Evolutionary conservation across 805 yeast species (phyloP).

Genomic region (Wickerhamomyces ciferrii): DNA sequence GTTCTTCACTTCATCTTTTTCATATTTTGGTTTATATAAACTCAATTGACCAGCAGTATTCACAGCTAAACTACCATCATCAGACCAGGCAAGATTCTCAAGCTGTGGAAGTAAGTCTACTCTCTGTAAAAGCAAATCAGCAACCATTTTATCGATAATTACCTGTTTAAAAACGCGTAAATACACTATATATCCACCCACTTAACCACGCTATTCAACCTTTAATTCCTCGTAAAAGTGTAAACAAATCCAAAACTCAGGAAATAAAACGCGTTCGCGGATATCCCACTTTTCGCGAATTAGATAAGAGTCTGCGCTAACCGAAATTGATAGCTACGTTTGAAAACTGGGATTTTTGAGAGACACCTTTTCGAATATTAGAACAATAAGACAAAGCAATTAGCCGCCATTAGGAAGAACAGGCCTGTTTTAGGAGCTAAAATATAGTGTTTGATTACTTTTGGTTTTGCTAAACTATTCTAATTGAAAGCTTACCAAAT

Average conservation of each 20-base stretch:
- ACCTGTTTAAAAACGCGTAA: too few species aligned
- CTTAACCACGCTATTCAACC: too few species aligned
- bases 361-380: too few species aligned
- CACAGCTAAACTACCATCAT: slow-evolving; percentile 19
- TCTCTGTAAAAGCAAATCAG: slow-evolving; percentile 8
- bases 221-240: too few species aligned
- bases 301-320: not conserved
- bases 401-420: too few species aligned
- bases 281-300: not conserved
- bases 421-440: too few species aligned
- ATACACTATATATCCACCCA: too few species aligned
- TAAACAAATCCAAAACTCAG: not conserved
- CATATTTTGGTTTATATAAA: slow-evolving; percentile 15
- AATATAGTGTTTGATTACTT: too few species aligned
- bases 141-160: too few species aligned
- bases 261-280: not conserved
- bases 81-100: slow-evolving; percentile 16
- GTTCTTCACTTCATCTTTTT: slow-evolving; percentile 6
- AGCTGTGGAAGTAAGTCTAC: slow-evolving; percentile 8
- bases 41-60: slow-evolving; percentile 16
- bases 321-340: not conserved
- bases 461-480: too few species aligned
- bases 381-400: too few species aligned
- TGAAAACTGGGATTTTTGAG: not conserved
- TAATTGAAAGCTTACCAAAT: too few species aligned